Base-by-base conservation (phyloP, 75 land plant genomes). In the Selaginella moellendorffii region DNA sequence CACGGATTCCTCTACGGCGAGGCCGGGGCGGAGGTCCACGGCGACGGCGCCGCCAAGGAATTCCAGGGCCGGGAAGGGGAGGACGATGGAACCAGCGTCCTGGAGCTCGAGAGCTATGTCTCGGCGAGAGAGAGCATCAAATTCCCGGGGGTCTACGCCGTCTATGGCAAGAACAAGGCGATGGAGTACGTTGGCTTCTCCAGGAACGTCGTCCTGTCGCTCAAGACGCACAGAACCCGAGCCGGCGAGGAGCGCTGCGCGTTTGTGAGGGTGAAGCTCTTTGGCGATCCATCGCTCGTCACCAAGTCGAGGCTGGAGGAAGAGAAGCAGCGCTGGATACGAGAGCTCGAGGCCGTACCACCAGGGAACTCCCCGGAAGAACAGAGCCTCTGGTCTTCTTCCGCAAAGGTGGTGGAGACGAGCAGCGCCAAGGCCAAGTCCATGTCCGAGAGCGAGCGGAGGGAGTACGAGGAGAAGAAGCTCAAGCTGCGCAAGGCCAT, bases 401-500 rank as follows among this genome's bases (percentile, higher is more conserved):
- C n/a, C n/a, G n/a, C n/a, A n/a, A n/a, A n/a, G n/a, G n/a, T n/a
- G n/a, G n/a, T n/a, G n/a, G n/a, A n/a, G n/a, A 28, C 29, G n/a
- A 36, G 46, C 46, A 36, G 14, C 14, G 46, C 46, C 46, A 36
- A 36, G 46, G n/a, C n/a, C n/a, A n/a, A n/a, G n/a, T n/a, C n/a
- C n/a, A 78, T 76, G 79, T 71, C 80, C 25, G 79, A 76, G 52
- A 52, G 60, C 18, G 74, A 78, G 63, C 76, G 69, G 54, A 52
- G 14, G 1, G 79, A 66, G 25, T 78, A 78, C 53, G 79, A 76
- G 66, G 79, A 78, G 61, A 78, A 76, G 70, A 78, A 78, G 52
- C 74, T 78, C 30, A 78, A 78, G 79, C 42, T 78, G 69, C 64
- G 80, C 19, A 78, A 78, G 67, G 79, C 79, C 17, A 78, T 78